Evolutionary conservation across 306 rosid species (phyloP), one percentile per base, ranked within the genome.

Genomic region (Quercus ilex): DNA sequence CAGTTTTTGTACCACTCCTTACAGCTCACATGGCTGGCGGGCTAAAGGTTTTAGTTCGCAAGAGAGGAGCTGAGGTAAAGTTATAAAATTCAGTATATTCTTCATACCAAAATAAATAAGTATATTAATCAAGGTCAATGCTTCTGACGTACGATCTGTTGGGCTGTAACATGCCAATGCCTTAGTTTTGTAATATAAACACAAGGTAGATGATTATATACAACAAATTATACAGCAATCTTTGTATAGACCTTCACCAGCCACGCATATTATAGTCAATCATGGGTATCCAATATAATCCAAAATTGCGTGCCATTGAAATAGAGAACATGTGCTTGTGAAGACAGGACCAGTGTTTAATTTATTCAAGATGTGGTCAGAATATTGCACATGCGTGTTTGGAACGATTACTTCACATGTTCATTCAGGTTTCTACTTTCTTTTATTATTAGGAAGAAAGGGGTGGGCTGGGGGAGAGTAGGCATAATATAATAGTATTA

Each of bases 21-120:
- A 92, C 99, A 38, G 98, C 95, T 1, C 97, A 95, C 89, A 92
- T 92, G 98, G 97, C 89, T 57, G 96, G 98, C 60, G 98, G 98
- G 56, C 70, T 95, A 31, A 83, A 85, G 76, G 97, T 92, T 25
- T 31, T 77, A 51, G 76, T 92, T 69, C 77, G 23, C 59, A 85
- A 86, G 85, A 95, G 97, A 81, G 77, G 68, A 71, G 49, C 25
- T 38, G 72, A 41, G 30, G 59, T 53, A 19, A 41, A 20, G 43
- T 8, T 12, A 78, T 4, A 73, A 69, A 71, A 33, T 55, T 51
- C 69, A 74, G 85, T 81, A 35, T 33, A n/a, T 31, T 55, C 33
- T 74, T 65, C 21, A 21, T 31, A 35, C 46, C 5, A 4, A 74
- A 74, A 31, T 18, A 7, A 43, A 6, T 15, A 21, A n/a, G 33